Evolutionary conservation across 352 stramenopile species (phyloP).

Genomic region (Phytophthora palmivora): DNA sequence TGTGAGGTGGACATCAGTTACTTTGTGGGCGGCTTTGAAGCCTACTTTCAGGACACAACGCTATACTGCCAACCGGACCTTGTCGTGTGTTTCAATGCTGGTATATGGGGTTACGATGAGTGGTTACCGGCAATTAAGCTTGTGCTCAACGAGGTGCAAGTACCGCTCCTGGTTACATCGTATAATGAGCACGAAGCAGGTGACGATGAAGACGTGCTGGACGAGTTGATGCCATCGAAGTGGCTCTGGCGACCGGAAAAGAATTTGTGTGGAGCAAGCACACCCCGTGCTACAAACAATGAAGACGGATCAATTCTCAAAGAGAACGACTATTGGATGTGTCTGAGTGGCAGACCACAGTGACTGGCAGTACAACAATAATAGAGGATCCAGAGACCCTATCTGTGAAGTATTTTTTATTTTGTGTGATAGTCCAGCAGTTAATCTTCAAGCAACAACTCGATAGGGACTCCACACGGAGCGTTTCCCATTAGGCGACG

Average conservation of each 20-base stretch:
- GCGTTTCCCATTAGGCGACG: slow-evolving; percentile 64
- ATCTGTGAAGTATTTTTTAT: slow-evolving; percentile 18
- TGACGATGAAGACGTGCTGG: slow-evolving; percentile 83
- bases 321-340: slow-evolving; percentile 90
- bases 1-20: slow-evolving; percentile 64
- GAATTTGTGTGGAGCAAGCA: slow-evolving; percentile 60
- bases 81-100: slow-evolving; percentile 85
- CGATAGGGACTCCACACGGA: slow-evolving; percentile 45
- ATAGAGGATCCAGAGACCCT: slow-evolving; percentile 7
- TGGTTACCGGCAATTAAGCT: slow-evolving; percentile 79
- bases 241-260: slow-evolving; percentile 84
- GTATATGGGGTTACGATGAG: slow-evolving; percentile 90
- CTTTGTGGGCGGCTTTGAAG: slow-evolving; percentile 77
- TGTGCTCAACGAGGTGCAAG: slow-evolving; percentile 60
- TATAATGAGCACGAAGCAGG: slow-evolving; percentile 86
- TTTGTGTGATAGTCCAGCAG: not conserved
- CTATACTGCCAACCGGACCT: slow-evolving; percentile 63
- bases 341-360: slow-evolving; percentile 45
- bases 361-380: not conserved
- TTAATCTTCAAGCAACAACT: slow-evolving; percentile 53
- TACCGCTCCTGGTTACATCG: slow-evolving; percentile 80
- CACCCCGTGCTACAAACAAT: slow-evolving; percentile 65
- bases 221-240: slow-evolving; percentile 46
- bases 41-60: slow-evolving; percentile 52
- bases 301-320: slow-evolving; percentile 58